Evolutionary conservation across 176 grass and related monocot genomes (phyloP), one percentile per base, ranked within the genome.

Genomic region (Rhynchospora tenuis): DNA sequence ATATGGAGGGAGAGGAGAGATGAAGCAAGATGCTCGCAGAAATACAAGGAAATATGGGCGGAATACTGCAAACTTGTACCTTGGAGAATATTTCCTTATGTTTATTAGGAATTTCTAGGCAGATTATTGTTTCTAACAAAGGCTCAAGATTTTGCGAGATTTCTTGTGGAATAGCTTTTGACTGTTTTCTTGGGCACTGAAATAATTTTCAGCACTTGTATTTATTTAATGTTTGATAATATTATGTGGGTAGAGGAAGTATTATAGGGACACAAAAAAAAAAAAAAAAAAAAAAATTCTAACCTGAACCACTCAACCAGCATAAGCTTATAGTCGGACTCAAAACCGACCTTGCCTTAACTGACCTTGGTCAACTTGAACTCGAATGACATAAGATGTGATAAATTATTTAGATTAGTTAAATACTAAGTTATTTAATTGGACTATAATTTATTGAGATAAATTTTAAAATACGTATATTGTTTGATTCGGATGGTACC

Each of bases 1-100:
- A 85, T 95, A 79, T 98, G 91, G 96, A 98, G 96, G 83, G 96
- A 98, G n/a, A 88, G 91, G 64, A 81, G 96, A 57, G 93, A 98
- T 58, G 93, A 98, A 83, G 89, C 88, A 59, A 93, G 96, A 70
- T 98, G 96, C 73, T 90, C 89, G 0, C 86, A 93, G 73, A 98
- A 98, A 86, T 98, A 98, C 79, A 98, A 89, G 73, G 93, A 95
- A 56, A 83, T 98, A 75, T 98, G 96, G 96, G 84, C 10, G 23
- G 90, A 95, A 70, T 98, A 98, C 59, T 95, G 96, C 91, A 89
- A 72, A 84, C 69, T 89, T 10, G 96, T 98, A 60, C 96, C 91
- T 2, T 98, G 87, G 90, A 93, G 96, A 85, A 98, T 98, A 66
- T 81, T 98, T 13, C 96, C 96, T 57, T 98, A 84, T 12, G 84